Conservation (phyloP, 2,329 filamentous ascomycete genomes). For the Beauveria australis region DNA sequence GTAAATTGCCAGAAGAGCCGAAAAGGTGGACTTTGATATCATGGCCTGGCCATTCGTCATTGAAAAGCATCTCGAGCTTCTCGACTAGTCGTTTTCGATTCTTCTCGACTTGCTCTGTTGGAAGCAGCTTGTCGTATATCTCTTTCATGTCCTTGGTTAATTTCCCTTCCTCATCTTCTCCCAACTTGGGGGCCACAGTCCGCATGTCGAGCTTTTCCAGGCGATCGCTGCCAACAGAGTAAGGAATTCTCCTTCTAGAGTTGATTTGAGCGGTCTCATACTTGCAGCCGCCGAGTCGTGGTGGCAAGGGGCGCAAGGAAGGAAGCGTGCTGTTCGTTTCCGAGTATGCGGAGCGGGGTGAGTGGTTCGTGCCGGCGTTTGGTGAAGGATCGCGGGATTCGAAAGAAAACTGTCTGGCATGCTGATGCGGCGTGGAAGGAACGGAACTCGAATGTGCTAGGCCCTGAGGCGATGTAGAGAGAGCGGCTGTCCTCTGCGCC, state of each 20-base stretch:
- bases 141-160: conserved; percentile 77
- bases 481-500: conserved; percentile 21
- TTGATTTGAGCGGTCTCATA: conserved; percentile 82
- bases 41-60: conserved; percentile 83
- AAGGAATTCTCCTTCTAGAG: conserved; percentile 80
- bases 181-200: conserved; percentile 63
- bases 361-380: conserved; percentile 66
- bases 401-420: conserved; percentile 73
- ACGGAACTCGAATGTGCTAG: conserved; percentile 71
- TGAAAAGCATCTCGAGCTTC: conserved; percentile 83
- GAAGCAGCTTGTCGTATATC: conserved; percentile 77
- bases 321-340: conserved; percentile 72
- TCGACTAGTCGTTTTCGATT: conserved; percentile 68
- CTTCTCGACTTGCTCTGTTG: conserved; percentile 68
- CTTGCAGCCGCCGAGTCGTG: conserved; percentile 59
- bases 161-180: conserved; percentile 63
- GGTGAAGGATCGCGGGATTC: conserved; percentile 75
- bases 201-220: conserved; percentile 63
- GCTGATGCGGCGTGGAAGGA: conserved; percentile 86
- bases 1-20: conserved; percentile 91
- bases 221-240: conserved; percentile 75
- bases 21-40: conserved; percentile 89
- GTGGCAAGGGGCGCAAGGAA: conserved; percentile 56
- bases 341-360: conserved; percentile 82
- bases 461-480: conserved; percentile 21